Evolutionary conservation across 2,329 filamentous ascomycete species (phyloP), one percentile per base, ranked within the genome.

Genomic region (Fusarium sp.): DNA sequence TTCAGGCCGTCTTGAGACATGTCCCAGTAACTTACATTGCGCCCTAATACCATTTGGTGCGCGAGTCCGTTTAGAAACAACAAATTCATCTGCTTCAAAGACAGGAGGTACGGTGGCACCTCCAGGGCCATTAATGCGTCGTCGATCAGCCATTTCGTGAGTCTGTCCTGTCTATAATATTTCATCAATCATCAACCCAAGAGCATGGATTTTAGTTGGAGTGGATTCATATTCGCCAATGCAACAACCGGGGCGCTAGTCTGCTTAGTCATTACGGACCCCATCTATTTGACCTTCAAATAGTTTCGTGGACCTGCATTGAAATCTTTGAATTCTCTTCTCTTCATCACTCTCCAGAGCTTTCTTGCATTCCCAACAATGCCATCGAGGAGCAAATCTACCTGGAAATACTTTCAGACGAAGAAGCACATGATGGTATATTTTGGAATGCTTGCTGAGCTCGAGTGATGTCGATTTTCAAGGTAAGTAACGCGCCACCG

Each of bases 81-180:
- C 73, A 32, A 78, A 70, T 44, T 81, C 78, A 23, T 80, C 78
- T 14, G 83, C 79, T 68, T 88, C 86, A 75, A 90, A 97, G 5
- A 93, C 81, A 1, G 94, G 93, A 17, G 93, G 87, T 32, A 85
- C 80, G 10, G 94, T 98, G 26, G 88, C 87, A 52, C 92, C 92
- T 39, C 89, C 83, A 8, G 96, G 96, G 7, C 93, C 93, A 80
- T 98, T 98, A 70, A 97, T 89, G 73, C 96, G 89, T 80, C 95
- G 90, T 78, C 94, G 88, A 78, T 99, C 96, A 56, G 91, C 83
- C 91, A 94, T 94, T 53, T 65, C 26, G 38, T 39, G 43, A 42
- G 20, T 44, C 39, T 50, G 24, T 44, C n/a, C 36, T 66, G 30
- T 32, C 43, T 56, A 39, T 53, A 28, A 14, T 34, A 23, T 38